Conservation (phyloP, 2,329 filamentous ascomycete genomes). For the Parafenestella ontariensis region DNA sequence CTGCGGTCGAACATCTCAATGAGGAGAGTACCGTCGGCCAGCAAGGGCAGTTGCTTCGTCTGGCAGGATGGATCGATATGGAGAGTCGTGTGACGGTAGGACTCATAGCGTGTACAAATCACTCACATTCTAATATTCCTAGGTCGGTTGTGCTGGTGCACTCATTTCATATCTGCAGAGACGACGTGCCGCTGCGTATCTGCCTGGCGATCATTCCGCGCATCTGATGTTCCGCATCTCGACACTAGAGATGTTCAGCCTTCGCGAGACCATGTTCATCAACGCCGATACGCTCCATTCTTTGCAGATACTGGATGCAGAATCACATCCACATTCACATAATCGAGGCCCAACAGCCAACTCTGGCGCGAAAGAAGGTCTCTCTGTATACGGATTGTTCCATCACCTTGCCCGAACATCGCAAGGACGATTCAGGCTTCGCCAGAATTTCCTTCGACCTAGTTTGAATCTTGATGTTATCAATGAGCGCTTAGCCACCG, state of each 20-base stretch:
- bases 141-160: constrained; percentile 86
- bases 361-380: constrained; percentile 75
- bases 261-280: constrained; percentile 74
- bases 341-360: constrained; percentile 71
- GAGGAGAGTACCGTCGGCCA: constrained; percentile 60
- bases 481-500: constrained; percentile 72
- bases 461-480: constrained; percentile 73
- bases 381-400: constrained; percentile 86
- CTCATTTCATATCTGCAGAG: constrained; percentile 80
- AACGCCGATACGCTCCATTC: constrained; percentile 81
- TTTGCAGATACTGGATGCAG: constrained; percentile 83
- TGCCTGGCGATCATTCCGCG: constrained; percentile 65
- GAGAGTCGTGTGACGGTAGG: constrained; percentile 73
- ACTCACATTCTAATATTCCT: constrained; percentile 10
- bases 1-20: constrained; percentile 46
- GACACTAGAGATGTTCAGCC: constrained; percentile 75
- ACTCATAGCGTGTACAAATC: neutral
- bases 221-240: constrained; percentile 66
- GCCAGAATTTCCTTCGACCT: constrained; percentile 83
- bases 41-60: constrained; percentile 70
- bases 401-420: constrained; percentile 75
- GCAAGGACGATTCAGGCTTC: constrained; percentile 76
- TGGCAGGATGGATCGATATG: constrained; percentile 75
- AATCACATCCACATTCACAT: constrained; percentile 82
- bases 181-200: constrained; percentile 67